Evolutionary conservation across 1,139 yeast species (phyloP).

Genomic region (Candida neerlandica): DNA sequence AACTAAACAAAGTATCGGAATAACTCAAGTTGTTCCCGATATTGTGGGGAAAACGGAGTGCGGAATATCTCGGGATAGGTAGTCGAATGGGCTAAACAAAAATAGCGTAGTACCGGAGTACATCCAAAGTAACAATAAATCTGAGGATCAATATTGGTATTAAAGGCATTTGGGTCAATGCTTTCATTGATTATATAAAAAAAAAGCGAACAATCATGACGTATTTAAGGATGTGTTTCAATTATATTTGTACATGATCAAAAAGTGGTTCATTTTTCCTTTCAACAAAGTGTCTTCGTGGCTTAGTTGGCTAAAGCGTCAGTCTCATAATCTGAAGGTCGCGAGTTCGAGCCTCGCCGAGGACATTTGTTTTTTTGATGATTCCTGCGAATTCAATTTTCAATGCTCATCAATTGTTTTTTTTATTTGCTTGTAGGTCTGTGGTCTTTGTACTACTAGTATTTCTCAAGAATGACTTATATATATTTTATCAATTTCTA

Average conservation of each 20-base stretch:
- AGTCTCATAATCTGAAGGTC: slow-evolving; percentile 50
- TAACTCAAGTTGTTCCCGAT: neutral
- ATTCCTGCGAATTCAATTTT: neutral
- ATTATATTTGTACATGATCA: too few relatives aligned
- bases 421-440: neutral
- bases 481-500: slow-evolving; percentile 4
- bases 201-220: too few relatives aligned
- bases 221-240: too few relatives aligned
- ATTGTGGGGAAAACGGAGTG: neutral
- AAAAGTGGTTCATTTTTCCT: neutral
- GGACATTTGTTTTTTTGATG: slow-evolving; percentile 28
- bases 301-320: slow-evolving; percentile 56
- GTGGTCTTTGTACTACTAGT: neutral
- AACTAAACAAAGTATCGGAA: neutral
- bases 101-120: too few relatives aligned
- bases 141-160: too few relatives aligned
- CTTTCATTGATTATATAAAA: too few relatives aligned
- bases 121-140: too few relatives aligned
- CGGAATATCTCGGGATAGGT: neutral
- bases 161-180: neutral
- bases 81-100: neutral
- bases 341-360: slow-evolving; percentile 60
- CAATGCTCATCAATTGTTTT: neutral
- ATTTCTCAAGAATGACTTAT: neutral
- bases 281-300: slow-evolving; percentile 21